Conservation (phyloP, 148 eudicot species). For the Rhododendron vialii region DNA sequence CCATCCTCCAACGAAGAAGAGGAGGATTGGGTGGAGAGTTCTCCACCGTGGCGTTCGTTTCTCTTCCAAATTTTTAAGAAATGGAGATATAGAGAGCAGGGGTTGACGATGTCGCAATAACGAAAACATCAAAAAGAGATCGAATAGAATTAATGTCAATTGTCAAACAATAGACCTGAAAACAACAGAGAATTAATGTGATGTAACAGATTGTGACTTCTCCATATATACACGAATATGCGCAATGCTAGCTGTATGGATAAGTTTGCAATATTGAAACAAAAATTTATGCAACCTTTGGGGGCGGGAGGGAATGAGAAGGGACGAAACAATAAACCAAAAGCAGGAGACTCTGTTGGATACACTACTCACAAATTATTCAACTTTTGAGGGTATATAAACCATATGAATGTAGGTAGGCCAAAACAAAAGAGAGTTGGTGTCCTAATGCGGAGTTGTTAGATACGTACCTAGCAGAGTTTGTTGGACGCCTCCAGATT, state of each 20-base stretch:
- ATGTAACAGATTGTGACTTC: not conserved
- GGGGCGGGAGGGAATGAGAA: too few relatives aligned
- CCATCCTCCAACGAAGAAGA: not conserved
- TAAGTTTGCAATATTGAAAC: not conserved
- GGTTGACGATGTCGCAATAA: not conserved
- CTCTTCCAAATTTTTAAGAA: not conserved
- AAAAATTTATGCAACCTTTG: not conserved
- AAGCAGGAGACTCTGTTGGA: not conserved
- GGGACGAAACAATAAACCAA: too few relatives aligned
- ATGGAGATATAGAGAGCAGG: not conserved
- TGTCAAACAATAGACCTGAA: not conserved
- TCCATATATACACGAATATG: not conserved
- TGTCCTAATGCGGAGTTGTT: not conserved
- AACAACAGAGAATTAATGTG: not conserved
- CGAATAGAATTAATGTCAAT: not conserved
- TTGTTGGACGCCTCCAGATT: not conserved
- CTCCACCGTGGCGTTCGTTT: too few relatives aligned
- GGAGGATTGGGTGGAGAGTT: not conserved
- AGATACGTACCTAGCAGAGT: not conserved
- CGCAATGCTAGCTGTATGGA: not conserved
- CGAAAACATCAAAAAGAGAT: not conserved
- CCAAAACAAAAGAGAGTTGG: not conserved
- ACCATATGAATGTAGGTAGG: not conserved
- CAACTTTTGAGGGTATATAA: not conserved
- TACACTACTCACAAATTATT: not conserved